A percentile compares a stretch with the other conserved stretches of the same genome.
Conservation (phyloP, 805 yeast genomes). For the Saccharomycopsis amapae region DNA sequence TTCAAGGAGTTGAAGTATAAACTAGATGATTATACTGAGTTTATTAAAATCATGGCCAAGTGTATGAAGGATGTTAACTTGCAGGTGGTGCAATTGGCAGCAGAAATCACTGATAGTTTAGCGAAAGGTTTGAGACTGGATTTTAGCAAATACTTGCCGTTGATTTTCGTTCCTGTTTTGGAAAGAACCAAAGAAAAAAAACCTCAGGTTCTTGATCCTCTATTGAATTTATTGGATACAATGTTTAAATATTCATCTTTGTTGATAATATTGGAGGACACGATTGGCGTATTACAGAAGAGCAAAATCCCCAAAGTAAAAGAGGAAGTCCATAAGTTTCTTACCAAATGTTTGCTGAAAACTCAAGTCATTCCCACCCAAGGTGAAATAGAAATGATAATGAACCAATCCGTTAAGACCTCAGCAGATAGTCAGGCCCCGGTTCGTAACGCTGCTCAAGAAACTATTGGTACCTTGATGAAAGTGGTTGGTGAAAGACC, state of each 20-base stretch:
- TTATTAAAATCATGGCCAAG: slow-evolving; percentile 59
- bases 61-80: slow-evolving; percentile 84
- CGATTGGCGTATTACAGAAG: slow-evolving; percentile 31
- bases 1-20: slow-evolving; percentile 50
- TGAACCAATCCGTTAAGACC: slow-evolving; percentile 51
- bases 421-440: slow-evolving; percentile 80
- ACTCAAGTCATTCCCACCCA: slow-evolving; percentile 43
- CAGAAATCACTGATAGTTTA: slow-evolving; percentile 52
- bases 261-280: slow-evolving; percentile 43
- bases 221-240: slow-evolving; percentile 59
- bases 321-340: slow-evolving; percentile 58
- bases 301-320: slow-evolving; percentile 82
- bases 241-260: slow-evolving; percentile 47
- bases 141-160: slow-evolving; percentile 47
- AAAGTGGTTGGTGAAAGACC: slow-evolving; percentile 74
- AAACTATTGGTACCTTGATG: slow-evolving; percentile 73
- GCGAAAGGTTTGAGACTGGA: slow-evolving; percentile 57
- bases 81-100: slow-evolving; percentile 75
- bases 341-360: slow-evolving; percentile 54
- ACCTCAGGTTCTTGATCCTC: slow-evolving; percentile 63
- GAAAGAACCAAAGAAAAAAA: slow-evolving; percentile 90
- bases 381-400: slow-evolving; percentile 49
- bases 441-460: slow-evolving; percentile 70
- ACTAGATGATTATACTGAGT: slow-evolving; percentile 57
- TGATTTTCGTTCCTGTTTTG: slow-evolving; percentile 53